Evolutionary conservation across 768 basidiomycete genomes (phyloP).

Genomic region (Clitopilus passeckerianus): DNA sequence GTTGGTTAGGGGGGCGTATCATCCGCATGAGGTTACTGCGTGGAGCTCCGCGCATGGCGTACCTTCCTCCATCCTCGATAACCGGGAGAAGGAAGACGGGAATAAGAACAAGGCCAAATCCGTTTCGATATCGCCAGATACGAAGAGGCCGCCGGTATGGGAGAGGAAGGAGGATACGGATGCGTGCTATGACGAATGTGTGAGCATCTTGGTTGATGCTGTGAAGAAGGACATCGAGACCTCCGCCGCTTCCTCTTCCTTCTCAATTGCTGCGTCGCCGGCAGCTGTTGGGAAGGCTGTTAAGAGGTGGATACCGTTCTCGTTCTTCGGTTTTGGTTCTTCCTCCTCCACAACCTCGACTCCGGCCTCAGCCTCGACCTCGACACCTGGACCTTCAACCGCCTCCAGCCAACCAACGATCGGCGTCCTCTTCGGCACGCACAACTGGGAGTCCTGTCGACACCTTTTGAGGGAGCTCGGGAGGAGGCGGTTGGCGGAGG

Average conservation of each 20-base stretch:
- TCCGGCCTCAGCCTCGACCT: too few relatives aligned
- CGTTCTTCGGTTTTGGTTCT: too few relatives aligned
- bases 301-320: too few relatives aligned
- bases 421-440: slow-evolving; percentile 81
- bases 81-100: too few relatives aligned
- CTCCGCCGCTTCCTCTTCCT: neutral
- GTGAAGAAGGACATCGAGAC: slow-evolving; percentile 22
- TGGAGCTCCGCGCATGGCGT: slow-evolving; percentile 20
- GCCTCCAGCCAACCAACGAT: slow-evolving; percentile 25
- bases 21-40: slow-evolving; percentile 64
- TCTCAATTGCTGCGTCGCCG: too few relatives aligned
- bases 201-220: slow-evolving; percentile 45
- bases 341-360: too few relatives aligned
- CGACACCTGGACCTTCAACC: too few relatives aligned
- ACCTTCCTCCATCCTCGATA: neutral
- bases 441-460: slow-evolving; percentile 70
- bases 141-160: slow-evolving; percentile 61
- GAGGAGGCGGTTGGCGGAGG: slow-evolving; percentile 43
- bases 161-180: slow-evolving; percentile 67
- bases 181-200: slow-evolving; percentile 62
- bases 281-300: too few relatives aligned
- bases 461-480: slow-evolving; percentile 60
- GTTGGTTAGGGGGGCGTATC: slow-evolving; percentile 92
- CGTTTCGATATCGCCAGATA: slow-evolving; percentile 53
- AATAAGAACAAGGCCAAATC: slow-evolving; percentile 10